phyloP scores from a whole-genome alignment of 1,284 basidiomycete genomes.

The Heliocybe sulcata region DNA sequence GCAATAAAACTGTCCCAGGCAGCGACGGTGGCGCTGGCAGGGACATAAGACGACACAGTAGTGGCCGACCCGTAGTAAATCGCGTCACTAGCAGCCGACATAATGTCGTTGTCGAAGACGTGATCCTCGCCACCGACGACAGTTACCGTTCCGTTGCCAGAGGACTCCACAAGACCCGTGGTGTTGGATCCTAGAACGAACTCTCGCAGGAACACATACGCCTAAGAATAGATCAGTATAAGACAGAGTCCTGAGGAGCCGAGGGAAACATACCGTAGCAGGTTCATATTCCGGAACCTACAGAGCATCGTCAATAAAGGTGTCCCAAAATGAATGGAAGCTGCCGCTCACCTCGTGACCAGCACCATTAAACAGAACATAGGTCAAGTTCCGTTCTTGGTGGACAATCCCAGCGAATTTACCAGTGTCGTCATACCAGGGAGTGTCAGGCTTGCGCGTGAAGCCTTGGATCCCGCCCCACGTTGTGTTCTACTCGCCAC shows the following conservation, averaged over 20 bases:
- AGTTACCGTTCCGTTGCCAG: slow-evolving; percentile 4
- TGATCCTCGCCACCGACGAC: slow-evolving; percentile 44
- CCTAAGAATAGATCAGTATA: slow-evolving; percentile 7
- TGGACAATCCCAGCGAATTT: slow-evolving; percentile 21
- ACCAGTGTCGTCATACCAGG: slow-evolving; percentile 29
- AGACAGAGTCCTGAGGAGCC: neutral
- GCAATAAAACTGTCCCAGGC: slow-evolving; percentile 42
- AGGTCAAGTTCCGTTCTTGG: slow-evolving; percentile 23
- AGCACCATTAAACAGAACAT: slow-evolving; percentile 20
- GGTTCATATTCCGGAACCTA: slow-evolving; percentile 20
- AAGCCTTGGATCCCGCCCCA: slow-evolving; percentile 69
- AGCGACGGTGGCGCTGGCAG: slow-evolving; percentile 43
- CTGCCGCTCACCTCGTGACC: slow-evolving; percentile 12
- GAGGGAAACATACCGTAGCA: slow-evolving; percentile 10
- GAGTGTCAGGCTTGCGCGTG: slow-evolving; percentile 55
- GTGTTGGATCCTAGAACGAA: slow-evolving; percentile 21
- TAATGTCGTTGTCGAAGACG: slow-evolving; percentile 29
- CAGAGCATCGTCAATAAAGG: neutral
- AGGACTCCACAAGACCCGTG: slow-evolving; percentile 16
- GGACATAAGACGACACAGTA: slow-evolving; percentile 41
- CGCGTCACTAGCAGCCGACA: slow-evolving; percentile 40
- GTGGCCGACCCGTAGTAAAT: slow-evolving; percentile 46
- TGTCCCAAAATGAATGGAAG: neutral
- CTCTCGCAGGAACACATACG: slow-evolving; percentile 20
- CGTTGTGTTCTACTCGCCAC: slow-evolving; percentile 18